A percentile compares a stretch with the other conserved stretches of the same genome.
Evolutionary conservation across 2,329 filamentous ascomycete genomes (phyloP).

Genomic region (Mycogone perniciosa): DNA sequence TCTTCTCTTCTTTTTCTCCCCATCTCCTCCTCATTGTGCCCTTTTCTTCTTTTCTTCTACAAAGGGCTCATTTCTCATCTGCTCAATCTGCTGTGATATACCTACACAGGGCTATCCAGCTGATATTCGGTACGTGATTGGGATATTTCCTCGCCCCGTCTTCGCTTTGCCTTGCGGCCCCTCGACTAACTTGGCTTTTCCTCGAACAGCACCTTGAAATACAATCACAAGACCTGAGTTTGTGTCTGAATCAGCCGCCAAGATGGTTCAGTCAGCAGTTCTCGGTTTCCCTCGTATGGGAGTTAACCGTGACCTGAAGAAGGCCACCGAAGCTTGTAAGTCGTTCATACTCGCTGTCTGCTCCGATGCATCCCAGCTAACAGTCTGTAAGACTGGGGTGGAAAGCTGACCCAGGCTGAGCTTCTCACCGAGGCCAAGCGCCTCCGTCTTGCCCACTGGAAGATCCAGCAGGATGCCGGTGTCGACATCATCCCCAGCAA

Average conservation of each 20-base stretch:
- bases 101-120: slow-evolving; percentile 3
- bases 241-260: slow-evolving; percentile 30
- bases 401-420: slow-evolving; percentile 86
- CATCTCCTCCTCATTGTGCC: slow-evolving; percentile 7
- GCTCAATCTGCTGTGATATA: slow-evolving; percentile 4
- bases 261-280: slow-evolving; percentile 65
- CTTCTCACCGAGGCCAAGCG: slow-evolving; percentile 94
- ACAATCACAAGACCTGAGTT: not conserved
- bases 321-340: slow-evolving; percentile 90
- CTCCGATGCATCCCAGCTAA: slow-evolving; percentile 14
- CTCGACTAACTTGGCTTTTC: not conserved
- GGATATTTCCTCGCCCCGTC: not conserved
- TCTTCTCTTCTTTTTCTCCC: slow-evolving; percentile 1
- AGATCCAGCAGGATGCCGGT: slow-evolving; percentile 98
- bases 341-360: slow-evolving; percentile 31
- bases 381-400: slow-evolving; percentile 61
- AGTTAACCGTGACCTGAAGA: slow-evolving; percentile 98
- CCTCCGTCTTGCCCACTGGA: slow-evolving; percentile 95
- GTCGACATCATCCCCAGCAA: slow-evolving; percentile 98
- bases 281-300: slow-evolving; percentile 99
- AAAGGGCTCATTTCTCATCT: slow-evolving; percentile 3
- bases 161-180: not conserved
- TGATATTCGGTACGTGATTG: slow-evolving; percentile 2
- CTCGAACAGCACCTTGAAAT: not conserved
- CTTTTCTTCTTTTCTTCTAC: not conserved